phyloP scores from a whole-genome alignment of 345 rosid genomes.

The Populus euphratica region DNA sequence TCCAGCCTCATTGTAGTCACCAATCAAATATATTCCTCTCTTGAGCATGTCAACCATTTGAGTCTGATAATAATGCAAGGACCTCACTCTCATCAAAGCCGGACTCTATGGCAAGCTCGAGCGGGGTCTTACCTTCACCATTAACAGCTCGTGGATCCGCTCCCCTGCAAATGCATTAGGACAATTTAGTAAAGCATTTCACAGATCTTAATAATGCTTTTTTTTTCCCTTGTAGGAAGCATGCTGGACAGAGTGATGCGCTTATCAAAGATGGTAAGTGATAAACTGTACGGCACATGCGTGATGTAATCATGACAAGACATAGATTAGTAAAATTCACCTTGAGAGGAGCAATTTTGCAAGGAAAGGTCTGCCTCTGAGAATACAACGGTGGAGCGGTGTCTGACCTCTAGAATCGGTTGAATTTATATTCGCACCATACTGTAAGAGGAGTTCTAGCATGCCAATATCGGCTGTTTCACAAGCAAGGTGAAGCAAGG shows the following conservation, averaged over 20 bases:
- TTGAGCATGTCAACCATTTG: constrained; percentile 41
- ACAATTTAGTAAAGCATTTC: not conserved
- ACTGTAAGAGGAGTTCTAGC: constrained; percentile 93
- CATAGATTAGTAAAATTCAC: constrained; percentile 33
- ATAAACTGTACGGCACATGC: not conserved
- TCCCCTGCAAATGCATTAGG: constrained; percentile 55
- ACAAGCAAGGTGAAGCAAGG: constrained; percentile 94
- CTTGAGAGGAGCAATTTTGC: constrained; percentile 84
- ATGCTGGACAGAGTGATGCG: not conserved
- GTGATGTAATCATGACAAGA: not conserved
- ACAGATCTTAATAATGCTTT: not conserved
- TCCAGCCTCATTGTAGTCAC: constrained; percentile 20
- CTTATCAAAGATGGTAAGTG: not conserved
- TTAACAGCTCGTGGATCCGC: constrained; percentile 64
- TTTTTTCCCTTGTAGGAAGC: not conserved
- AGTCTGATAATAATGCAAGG: constrained; percentile 59
- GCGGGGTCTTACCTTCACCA: constrained; percentile 60
- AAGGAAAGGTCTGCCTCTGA: constrained; percentile 51
- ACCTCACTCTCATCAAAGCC: constrained; percentile 58
- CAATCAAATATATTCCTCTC: not conserved
- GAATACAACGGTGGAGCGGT: constrained; percentile 74
- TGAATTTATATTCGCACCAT: constrained; percentile 79
- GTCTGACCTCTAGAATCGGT: constrained; percentile 73
- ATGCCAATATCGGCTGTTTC: constrained; percentile 91
- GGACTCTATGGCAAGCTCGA: constrained; percentile 57